phyloP scores from a whole-genome alignment of 2,329 filamentous ascomycete species.

The Periconia sp. region DNA sequence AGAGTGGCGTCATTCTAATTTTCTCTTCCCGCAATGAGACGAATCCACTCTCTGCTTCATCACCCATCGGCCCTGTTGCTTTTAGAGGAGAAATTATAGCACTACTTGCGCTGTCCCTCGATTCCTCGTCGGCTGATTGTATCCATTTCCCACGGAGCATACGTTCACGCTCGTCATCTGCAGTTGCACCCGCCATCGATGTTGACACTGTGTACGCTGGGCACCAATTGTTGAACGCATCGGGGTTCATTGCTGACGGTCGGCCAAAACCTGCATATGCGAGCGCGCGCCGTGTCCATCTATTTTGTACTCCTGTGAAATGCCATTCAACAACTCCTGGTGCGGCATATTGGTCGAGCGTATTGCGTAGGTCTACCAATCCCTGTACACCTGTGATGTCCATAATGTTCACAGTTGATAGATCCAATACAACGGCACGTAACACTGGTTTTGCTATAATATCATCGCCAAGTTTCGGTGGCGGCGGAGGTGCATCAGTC shows the following conservation, averaged over 20 bases:
- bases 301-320: constrained; percentile 60
- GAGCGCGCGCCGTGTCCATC: constrained; percentile 64
- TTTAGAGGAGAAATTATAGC: background rate
- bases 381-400: constrained; percentile 63
- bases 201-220: constrained; percentile 29
- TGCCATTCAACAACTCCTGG: constrained; percentile 48
- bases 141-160: constrained; percentile 7
- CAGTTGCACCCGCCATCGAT: constrained; percentile 20
- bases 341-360: constrained; percentile 59
- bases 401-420: constrained; percentile 61
- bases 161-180: constrained; percentile 17
- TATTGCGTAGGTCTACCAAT: constrained; percentile 61
- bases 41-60: background rate
- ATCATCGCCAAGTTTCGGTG: constrained; percentile 21
- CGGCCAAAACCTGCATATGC: constrained; percentile 62
- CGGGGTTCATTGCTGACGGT: constrained; percentile 21
- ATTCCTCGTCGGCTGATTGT: constrained; percentile 14
- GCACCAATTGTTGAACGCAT: constrained; percentile 24
- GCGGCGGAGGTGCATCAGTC: constrained; percentile 57
- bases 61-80: background rate
- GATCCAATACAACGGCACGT: constrained; percentile 63
- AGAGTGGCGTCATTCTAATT: constrained; percentile 15
- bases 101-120: background rate
- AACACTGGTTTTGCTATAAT: constrained; percentile 51
- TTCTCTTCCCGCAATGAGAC: background rate